Evolutionary conservation across 106 monocot genomes (phyloP), one percentile per base, ranked within the genome.

Genomic region (Hemerocallis citrina): DNA sequence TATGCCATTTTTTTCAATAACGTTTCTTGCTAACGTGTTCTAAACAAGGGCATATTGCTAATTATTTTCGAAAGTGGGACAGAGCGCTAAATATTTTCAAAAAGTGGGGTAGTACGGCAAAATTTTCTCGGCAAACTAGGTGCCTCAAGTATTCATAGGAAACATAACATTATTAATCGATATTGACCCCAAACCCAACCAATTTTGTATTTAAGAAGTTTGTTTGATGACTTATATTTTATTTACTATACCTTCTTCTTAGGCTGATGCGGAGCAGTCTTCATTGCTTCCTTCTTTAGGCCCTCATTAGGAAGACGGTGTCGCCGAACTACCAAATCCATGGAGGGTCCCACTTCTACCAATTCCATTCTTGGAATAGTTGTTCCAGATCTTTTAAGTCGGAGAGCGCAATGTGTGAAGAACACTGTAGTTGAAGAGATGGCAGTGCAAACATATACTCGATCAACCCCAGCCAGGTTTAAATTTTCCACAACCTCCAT

Each of bases 311-410:
- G 90, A 66, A 84, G 79, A 21, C 86, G 75, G 61, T 96, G 86
- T 19, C 95, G 61, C 37, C 95, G 74, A 34, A 96, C 79, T 14
- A 86, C 80, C 10, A 90, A 74, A 33, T 96, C 95, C 86, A 96
- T 90, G 7, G 95, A 96, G n/a, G 95, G 95, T 10, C 95, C 95
- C 59, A 96, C 76, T 65, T 96, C 90, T 4, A 90, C 79, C 61
- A 96, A 62, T 42, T 90, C 95, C 64, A 96, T 84, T 69, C 87
- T 73, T 44, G 95, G 95, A 46, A 87, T 61, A 24, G 76, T 37
- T 34, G 95, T 81, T 29, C 90, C 95, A 0, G 90, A 96, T 69
- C 62, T 86, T 73, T 84, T 90, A 27, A 96, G 81, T 17, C 90
- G 69, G 23, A 96, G 66, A 37, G 84, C 90, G 70, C 90, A 96